Evolutionary conservation across 164 flowering plant species (phyloP), one percentile per base, ranked within the genome.

Genomic region (Macadamia tetraphylla): DNA sequence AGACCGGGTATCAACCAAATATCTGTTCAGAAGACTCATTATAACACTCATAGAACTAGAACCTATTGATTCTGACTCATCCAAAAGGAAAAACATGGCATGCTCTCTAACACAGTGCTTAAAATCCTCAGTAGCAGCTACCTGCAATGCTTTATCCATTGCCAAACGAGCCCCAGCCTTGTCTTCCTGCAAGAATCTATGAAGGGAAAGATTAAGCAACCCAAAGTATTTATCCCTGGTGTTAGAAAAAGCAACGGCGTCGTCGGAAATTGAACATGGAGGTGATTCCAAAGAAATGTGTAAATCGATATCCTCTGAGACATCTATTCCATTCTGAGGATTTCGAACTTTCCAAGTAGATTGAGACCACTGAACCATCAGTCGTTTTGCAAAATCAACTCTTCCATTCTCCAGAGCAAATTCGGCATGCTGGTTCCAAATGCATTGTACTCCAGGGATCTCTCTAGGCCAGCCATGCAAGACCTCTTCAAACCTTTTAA

Each of bases 401-500:
- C 67, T 77, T 52, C 80, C 87, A 65, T 69, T 84, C 68, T 78
- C 85, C 31, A 91, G 81, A 8, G 86, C 88, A 71, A 68, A 78
- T 69, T 84, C 85, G 31, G 76, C 86, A 82, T 85, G 91, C 70
- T 91, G 97, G 76, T 91, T 87, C 95, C 93, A 93, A 65, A 93
- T 79, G 64, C 90, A 85, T 46, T 91, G 90, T 63, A 87, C 63
- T 44, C 95, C 97, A 66, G 89, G 84, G n/a, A 65, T 66, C 23
- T 83, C 89, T 58, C 77, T 81, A 1, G 86, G 88, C 94, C 95
- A 88, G 18, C 76, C 81, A 68, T 59, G 60, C 57, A 89, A 67
- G 29, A 84, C 87, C 31, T 85, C 84, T 74, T 87, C 89, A 83
- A 91, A 93, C 58, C 83, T 84, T 42, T 55, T 69, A 70, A 81